Conservation (phyloP, 192 early-diverging fungal genomes). For the Coemansia sp. region DNA sequence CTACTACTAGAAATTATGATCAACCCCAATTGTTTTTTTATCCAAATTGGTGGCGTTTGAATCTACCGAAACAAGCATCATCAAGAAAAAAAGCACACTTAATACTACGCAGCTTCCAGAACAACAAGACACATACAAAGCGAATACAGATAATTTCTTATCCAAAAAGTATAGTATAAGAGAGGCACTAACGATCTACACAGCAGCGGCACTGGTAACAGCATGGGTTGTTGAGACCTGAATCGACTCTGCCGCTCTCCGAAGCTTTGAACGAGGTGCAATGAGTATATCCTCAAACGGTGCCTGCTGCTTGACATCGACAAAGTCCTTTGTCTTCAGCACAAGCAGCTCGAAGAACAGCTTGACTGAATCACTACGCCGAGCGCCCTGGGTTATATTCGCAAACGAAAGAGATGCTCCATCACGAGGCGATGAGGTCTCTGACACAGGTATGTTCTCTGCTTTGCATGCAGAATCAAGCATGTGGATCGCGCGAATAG, state of each 20-base stretch:
- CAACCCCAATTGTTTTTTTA: too few species aligned
- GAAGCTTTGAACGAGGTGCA: conserved; percentile 46
- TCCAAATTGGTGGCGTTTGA: too few species aligned
- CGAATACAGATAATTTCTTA: too few species aligned
- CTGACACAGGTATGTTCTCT: conserved; percentile 21
- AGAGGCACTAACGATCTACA: background rate
- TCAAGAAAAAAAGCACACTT: too few species aligned
- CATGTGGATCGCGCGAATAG: conserved; percentile 64
- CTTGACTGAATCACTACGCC: conserved; percentile 70
- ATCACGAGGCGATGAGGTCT: conserved; percentile 4
- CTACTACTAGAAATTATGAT: too few species aligned
- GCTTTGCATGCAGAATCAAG: conserved; percentile 54
- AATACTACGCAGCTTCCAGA: too few species aligned
- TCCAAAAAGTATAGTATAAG: too few species aligned
- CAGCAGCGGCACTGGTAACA: background rate
- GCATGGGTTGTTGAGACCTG: conserved; percentile 1
- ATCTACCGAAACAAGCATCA: too few species aligned
- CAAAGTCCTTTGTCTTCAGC: conserved; percentile 80
- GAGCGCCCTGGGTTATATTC: conserved; percentile 45
- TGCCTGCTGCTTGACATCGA: conserved; percentile 75
- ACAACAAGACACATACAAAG: too few species aligned
- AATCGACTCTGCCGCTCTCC: conserved; percentile 30
- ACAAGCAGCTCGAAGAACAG: conserved; percentile 94
- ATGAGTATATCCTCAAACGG: conserved; percentile 85
- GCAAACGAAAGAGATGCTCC: conserved; percentile 37